These are phyloP conservation scores for Alternaria triticimaculans DNA, from an alignment of 2,329 filamentous ascomycete genomes.

Conservation along the genomic window DNA sequence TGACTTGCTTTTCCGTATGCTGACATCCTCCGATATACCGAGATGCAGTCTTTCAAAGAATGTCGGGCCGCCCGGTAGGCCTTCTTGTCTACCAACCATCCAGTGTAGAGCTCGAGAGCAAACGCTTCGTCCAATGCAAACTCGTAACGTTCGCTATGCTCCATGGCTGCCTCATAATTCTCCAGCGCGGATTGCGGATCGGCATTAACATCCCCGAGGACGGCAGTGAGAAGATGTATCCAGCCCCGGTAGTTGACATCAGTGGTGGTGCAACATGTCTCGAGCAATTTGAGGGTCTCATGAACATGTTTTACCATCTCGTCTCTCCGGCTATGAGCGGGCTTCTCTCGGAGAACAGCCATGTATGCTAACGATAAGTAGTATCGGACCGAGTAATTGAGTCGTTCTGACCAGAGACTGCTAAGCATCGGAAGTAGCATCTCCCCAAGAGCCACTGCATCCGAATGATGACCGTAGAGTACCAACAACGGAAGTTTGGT, in stretches of 20 bases:
- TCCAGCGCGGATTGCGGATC: slow-evolving; percentile 63
- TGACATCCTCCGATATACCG: slow-evolving; percentile 71
- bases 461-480: slow-evolving; percentile 52
- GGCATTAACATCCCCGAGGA: slow-evolving; percentile 68
- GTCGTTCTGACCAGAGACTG: slow-evolving; percentile 54
- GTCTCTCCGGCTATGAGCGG: slow-evolving; percentile 48
- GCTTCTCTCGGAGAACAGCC: slow-evolving; percentile 48
- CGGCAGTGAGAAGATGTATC: slow-evolving; percentile 72
- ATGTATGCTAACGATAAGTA: slow-evolving; percentile 53
- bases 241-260: slow-evolving; percentile 75
- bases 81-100: slow-evolving; percentile 69
- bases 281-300: slow-evolving; percentile 65
- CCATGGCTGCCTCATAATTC: slow-evolving; percentile 73
- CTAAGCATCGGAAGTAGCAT: slow-evolving; percentile 50
- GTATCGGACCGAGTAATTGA: slow-evolving; percentile 52
- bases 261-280: slow-evolving; percentile 68
- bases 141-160: slow-evolving; percentile 72
- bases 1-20: slow-evolving; percentile 72
- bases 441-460: slow-evolving; percentile 53
- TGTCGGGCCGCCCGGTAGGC: slow-evolving; percentile 72
- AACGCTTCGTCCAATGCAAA: slow-evolving; percentile 76
- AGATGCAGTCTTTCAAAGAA: slow-evolving; percentile 71
- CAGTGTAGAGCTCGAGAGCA: slow-evolving; percentile 75
- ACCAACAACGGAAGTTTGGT: slow-evolving; percentile 53
- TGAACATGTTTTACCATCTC: slow-evolving; percentile 62